phyloP scores from a whole-genome alignment of 2,329 filamentous ascomycete species.

The Tolypocladium guangdongense region DNA sequence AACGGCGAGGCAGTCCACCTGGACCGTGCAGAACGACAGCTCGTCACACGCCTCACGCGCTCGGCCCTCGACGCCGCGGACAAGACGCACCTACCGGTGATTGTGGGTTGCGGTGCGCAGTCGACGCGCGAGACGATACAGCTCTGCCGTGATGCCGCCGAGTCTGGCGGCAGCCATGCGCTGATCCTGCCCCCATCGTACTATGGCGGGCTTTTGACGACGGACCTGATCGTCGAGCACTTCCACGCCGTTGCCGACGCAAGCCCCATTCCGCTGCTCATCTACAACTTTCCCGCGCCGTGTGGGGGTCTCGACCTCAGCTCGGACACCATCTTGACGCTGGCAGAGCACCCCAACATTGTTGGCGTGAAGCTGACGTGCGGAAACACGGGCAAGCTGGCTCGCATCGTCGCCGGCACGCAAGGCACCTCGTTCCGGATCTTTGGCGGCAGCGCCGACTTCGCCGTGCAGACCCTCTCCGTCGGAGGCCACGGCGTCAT shows the following conservation, averaged over 20 bases:
- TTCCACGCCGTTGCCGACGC: slow-evolving; percentile 50
- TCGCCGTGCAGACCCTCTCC: slow-evolving; percentile 58
- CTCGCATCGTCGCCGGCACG: slow-evolving; percentile 34
- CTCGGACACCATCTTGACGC: slow-evolving; percentile 42
- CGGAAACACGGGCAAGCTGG: slow-evolving; percentile 52
- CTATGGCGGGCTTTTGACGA: slow-evolving; percentile 50
- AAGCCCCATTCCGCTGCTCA: slow-evolving; percentile 46
- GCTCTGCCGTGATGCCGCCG: slow-evolving; percentile 52
- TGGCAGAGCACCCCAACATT: slow-evolving; percentile 45
- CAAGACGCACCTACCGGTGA: slow-evolving; percentile 44
- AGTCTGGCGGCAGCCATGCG: slow-evolving; percentile 54
- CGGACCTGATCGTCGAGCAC: slow-evolving; percentile 45
- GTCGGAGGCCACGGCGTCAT: slow-evolving; percentile 64
- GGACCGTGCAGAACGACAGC: slow-evolving; percentile 51
- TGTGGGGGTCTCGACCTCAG: slow-evolving; percentile 45
- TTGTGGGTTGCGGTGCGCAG: slow-evolving; percentile 59
- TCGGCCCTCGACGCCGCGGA: slow-evolving; percentile 47
- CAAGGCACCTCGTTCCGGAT: slow-evolving; percentile 44
- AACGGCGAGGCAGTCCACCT: slow-evolving; percentile 67
- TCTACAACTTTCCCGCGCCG: slow-evolving; percentile 54
- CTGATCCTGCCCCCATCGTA: slow-evolving; percentile 60
- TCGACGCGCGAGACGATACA: slow-evolving; percentile 57
- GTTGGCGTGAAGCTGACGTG: slow-evolving; percentile 53
- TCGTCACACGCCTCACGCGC: slow-evolving; percentile 50
- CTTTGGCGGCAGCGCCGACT: slow-evolving; percentile 63